phyloP scores from a whole-genome alignment of 2,329 filamentous ascomycete genomes.

The Lasiodiplodia sp. region DNA sequence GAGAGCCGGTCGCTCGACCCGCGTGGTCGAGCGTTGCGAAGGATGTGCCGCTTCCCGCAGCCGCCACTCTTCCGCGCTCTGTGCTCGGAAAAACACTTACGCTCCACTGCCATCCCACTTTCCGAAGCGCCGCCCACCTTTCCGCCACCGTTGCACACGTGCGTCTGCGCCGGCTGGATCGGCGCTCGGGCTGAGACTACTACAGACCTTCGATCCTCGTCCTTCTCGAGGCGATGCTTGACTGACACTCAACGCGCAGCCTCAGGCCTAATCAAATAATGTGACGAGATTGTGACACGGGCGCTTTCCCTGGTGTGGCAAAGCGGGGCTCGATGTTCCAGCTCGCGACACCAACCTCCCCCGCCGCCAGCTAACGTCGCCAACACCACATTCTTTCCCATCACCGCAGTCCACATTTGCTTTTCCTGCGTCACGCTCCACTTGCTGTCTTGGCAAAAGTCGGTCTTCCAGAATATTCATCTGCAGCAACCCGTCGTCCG shows the following conservation, averaged over 20 bases:
- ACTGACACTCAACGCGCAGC: background rate
- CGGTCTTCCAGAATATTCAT: background rate
- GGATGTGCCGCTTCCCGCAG: background rate
- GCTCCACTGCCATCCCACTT: conserved; percentile 11
- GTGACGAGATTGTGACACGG: background rate
- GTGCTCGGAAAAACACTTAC: conserved; percentile 16
- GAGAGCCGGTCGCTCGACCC: background rate
- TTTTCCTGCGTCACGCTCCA: background rate
- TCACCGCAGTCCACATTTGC: background rate
- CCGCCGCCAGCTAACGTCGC: conserved; percentile 10
- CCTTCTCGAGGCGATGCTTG: background rate
- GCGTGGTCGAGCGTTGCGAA: background rate
- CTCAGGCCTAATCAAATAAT: background rate
- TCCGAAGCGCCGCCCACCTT: conserved; percentile 10
- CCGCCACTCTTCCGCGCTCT: background rate
- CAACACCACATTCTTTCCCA: background rate
- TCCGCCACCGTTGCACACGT: background rate
- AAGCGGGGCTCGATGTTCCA: conserved; percentile 21
- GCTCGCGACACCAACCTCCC: conserved; percentile 21
- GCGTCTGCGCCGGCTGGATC: background rate
- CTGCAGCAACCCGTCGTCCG: conserved; percentile 4
- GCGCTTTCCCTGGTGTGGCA: conserved; percentile 9
- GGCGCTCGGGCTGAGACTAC: no score
- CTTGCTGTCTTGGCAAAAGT: no score
- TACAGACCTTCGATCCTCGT: background rate